These are phyloP conservation scores for sweet orange (Citrus sinensis) DNA, from an alignment of 345 rosid genomes.

Conservation along the genomic window DVS_A1.0 CM039167.1:2501501-2502000, in stretches of 20 bases:
- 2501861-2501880: background rate
- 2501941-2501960: background rate
- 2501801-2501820: slow-evolving; percentile 1
- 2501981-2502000: too few species aligned
- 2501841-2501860: slow-evolving; percentile 5
- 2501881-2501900: slow-evolving; percentile 24
- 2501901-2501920: slow-evolving; percentile 14
- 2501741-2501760: background rate
- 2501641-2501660: background rate
- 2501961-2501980: background rate
- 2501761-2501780: slow-evolving; percentile 3
- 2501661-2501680: too few species aligned
- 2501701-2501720: slow-evolving; percentile 11
- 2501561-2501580: background rate
- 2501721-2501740: background rate
- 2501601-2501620: background rate
- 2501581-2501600: background rate
- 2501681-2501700: slow-evolving; percentile 2
- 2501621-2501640: slow-evolving; percentile 8
- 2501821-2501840: slow-evolving; percentile 5
- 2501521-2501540: background rate
- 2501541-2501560: slow-evolving; percentile 3
- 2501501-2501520: background rate
- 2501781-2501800: background rate
- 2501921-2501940: slow-evolving; percentile 3